Evolutionary conservation across 768 basidiomycete genomes (phyloP).

Genomic region (Panus rudis): DNA sequence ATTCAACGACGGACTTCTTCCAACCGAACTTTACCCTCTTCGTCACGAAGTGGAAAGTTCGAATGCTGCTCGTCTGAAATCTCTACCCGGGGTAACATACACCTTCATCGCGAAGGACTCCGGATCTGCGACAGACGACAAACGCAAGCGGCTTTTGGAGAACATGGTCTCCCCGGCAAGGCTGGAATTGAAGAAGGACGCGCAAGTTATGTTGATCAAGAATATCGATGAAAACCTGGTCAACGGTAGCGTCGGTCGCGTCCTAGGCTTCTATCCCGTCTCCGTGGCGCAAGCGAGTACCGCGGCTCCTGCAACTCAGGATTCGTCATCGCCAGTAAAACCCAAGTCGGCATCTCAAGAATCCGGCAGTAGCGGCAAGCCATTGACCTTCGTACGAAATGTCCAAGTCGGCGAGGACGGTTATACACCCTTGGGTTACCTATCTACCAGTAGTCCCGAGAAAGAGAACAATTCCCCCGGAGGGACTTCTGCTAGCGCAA

Average conservation of each 20-base stretch:
- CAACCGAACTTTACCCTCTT: constrained; percentile 55
- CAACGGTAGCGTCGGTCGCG: constrained; percentile 59
- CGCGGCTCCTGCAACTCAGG: not conserved
- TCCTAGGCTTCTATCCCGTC: constrained; percentile 44
- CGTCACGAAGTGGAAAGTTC: constrained; percentile 64
- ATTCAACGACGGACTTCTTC: constrained; percentile 27
- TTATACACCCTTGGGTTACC: constrained; percentile 19
- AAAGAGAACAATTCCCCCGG: constrained; percentile 29
- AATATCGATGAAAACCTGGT: constrained; percentile 58
- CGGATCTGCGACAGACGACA: constrained; percentile 32
- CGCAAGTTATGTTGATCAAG: constrained; percentile 68
- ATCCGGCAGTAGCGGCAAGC: constrained; percentile 13
- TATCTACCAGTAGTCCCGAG: constrained; percentile 6
- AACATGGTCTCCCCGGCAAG: constrained; percentile 54
- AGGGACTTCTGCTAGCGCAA: constrained; percentile 6
- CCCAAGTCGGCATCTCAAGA: constrained; percentile 5
- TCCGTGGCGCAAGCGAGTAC: constrained; percentile 14
- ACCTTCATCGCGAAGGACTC: constrained; percentile 50
- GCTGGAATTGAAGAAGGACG: constrained; percentile 51
- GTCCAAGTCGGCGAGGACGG: constrained; percentile 27
- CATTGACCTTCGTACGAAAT: constrained; percentile 23
- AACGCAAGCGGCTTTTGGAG: constrained; percentile 46
- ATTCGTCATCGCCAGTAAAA: not conserved
- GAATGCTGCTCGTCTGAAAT: constrained; percentile 47
- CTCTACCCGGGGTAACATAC: constrained; percentile 35